phyloP scores from a whole-genome alignment of 495 filamentous ascomycete species.

The Saxophila tyrrhenica region DNA sequence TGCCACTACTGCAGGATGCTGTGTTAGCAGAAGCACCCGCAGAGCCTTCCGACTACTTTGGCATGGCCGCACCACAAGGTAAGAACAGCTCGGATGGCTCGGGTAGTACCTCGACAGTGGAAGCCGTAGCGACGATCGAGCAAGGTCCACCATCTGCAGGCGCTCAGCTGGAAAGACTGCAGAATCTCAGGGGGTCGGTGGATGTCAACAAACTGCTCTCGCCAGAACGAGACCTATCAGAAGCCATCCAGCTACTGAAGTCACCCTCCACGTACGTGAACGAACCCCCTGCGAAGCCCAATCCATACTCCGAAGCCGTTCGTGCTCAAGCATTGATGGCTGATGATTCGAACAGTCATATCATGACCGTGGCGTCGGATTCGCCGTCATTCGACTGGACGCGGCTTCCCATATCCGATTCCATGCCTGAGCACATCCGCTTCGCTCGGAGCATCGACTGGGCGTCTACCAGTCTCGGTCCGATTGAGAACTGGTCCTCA shows the following conservation, averaged over 20 bases:
- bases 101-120: neutral
- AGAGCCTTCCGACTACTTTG: slow-evolving; percentile 41
- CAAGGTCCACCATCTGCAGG: neutral
- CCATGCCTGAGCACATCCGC: slow-evolving; percentile 50
- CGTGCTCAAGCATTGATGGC: neutral
- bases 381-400: slow-evolving; percentile 57
- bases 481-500: slow-evolving; percentile 50
- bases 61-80: slow-evolving; percentile 19
- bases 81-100: slow-evolving; percentile 3
- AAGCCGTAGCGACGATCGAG: neutral
- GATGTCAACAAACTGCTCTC: neutral
- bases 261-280: neutral
- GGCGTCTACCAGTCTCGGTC: slow-evolving; percentile 51
- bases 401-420: slow-evolving; percentile 43
- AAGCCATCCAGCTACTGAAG: neutral
- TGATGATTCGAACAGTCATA: neutral
- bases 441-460: slow-evolving; percentile 57
- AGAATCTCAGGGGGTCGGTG: neutral
- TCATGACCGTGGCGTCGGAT: slow-evolving; percentile 6
- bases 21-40: neutral
- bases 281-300: neutral
- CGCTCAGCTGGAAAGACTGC: neutral
- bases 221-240: neutral
- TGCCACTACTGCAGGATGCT: neutral
- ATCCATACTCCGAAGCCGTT: neutral